Conservation (phyloP, 768 basidiomycete genomes). For the Suillus brevipes region DNA sequence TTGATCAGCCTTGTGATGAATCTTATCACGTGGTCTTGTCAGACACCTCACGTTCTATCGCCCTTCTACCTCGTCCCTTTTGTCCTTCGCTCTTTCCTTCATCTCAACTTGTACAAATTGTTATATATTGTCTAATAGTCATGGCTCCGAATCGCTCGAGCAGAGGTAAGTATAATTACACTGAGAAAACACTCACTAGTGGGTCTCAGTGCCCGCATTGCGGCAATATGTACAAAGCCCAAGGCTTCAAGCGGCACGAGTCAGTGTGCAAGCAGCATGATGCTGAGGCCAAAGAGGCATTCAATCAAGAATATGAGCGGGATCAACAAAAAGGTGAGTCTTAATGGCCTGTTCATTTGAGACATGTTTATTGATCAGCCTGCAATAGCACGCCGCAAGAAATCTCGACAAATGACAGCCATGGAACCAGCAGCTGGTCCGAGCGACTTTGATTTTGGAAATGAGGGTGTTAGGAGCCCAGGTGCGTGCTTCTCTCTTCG, state of each 20-base stretch:
- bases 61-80: not conserved
- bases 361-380: not conserved
- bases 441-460: not conserved
- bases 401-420: not conserved
- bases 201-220: not conserved
- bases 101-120: not conserved
- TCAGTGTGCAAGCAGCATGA: not conserved
- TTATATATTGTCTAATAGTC: not conserved
- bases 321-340: not conserved
- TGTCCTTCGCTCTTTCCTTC: not conserved
- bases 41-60: not conserved
- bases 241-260: not conserved
- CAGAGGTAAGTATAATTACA: not conserved
- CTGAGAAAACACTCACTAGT: not conserved
- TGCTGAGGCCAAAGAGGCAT: not conserved
- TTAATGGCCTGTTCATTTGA: not conserved
- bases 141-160: not conserved
- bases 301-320: not conserved
- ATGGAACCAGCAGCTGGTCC: not conserved
- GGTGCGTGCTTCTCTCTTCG: not conserved
- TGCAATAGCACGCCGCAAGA: not conserved
- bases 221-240: not conserved
- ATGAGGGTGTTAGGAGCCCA: not conserved
- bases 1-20: too few species aligned
- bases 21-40: not conserved